These are phyloP conservation scores for Phytophthora sp. DNA, from an alignment of 352 stramenopile genomes.

Conservation along the genomic window DNA sequence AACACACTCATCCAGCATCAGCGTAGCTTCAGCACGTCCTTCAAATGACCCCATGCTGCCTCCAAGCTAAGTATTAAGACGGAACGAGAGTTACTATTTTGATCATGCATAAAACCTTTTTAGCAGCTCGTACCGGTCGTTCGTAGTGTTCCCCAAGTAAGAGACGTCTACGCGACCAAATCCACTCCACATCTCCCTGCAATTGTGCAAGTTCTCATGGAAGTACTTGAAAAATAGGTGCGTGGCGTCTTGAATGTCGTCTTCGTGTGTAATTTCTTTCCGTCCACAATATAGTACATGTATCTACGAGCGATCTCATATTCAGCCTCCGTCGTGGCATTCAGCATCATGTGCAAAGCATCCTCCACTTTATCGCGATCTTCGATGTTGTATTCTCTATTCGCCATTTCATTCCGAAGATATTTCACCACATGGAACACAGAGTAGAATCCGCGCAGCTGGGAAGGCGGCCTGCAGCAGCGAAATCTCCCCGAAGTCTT, in stretches of 20 bases:
- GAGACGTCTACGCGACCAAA: neutral
- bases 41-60: neutral
- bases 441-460: too few relatives aligned
- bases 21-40: neutral
- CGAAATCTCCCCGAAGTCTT: too few relatives aligned
- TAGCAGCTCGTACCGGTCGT: neutral
- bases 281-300: neutral
- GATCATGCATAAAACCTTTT: too few relatives aligned
- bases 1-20: neutral
- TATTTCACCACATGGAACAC: neutral
- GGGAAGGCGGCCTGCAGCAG: too few relatives aligned
- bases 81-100: too few relatives aligned
- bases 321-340: neutral
- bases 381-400: neutral
- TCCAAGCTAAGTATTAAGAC: neutral
- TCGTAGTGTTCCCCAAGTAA: neutral
- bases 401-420: neutral
- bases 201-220: neutral
- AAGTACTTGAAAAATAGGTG: neutral
- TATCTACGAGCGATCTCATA: neutral
- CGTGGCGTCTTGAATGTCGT: neutral
- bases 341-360: neutral
- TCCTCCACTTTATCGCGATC: neutral
- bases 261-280: neutral
- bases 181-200: neutral